Percentiles rank a stretch among this genome's conserved stretches.
These are phyloP conservation scores for Typha latifolia DNA, from an alignment of 176 grass and related monocot species.

Conservation along the genomic window DNA sequence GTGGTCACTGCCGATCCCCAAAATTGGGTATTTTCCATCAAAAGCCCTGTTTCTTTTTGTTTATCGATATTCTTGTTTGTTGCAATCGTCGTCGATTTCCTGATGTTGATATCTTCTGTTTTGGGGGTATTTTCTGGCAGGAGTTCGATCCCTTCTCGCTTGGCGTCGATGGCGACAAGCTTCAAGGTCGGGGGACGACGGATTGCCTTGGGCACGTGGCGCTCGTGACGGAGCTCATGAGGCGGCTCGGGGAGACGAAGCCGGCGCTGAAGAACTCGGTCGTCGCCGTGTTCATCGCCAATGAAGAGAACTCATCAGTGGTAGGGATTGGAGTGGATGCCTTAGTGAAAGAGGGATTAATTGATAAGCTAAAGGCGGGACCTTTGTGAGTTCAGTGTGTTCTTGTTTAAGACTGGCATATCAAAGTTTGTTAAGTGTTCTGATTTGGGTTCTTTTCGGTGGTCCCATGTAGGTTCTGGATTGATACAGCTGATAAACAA, in stretches of 20 bases:
- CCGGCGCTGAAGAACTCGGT: constrained; percentile 63
- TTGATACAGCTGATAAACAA: constrained; percentile 96
- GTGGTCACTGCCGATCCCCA: constrained; percentile 68
- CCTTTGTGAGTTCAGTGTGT: constrained; percentile 51
- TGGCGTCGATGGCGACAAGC: constrained; percentile 66
- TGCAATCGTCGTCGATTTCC: neutral
- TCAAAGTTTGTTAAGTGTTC: neutral
- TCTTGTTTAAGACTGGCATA: neutral
- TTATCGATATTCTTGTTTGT: neutral
- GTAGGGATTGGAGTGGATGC: constrained; percentile 65
- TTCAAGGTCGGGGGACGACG: constrained; percentile 72
- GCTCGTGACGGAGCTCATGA: constrained; percentile 78
- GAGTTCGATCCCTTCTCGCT: constrained; percentile 85
- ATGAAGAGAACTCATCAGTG: constrained; percentile 87
- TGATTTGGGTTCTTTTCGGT: neutral
- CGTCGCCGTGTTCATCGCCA: constrained; percentile 85
- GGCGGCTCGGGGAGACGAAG: constrained; percentile 57
- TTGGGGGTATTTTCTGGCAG: constrained; percentile 17
- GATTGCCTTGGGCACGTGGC: constrained; percentile 93
- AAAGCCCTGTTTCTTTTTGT: neutral
- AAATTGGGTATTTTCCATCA: constrained; percentile 43
- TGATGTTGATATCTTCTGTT: neutral
- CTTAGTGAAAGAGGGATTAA: constrained; percentile 69
- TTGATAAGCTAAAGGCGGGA: constrained; percentile 74
- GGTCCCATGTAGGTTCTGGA: constrained; percentile 63